Evolutionary conservation across 495 filamentous ascomycete species (phyloP), one percentile per base, ranked within the genome.

Genomic region (Neurospora africana): DNA sequence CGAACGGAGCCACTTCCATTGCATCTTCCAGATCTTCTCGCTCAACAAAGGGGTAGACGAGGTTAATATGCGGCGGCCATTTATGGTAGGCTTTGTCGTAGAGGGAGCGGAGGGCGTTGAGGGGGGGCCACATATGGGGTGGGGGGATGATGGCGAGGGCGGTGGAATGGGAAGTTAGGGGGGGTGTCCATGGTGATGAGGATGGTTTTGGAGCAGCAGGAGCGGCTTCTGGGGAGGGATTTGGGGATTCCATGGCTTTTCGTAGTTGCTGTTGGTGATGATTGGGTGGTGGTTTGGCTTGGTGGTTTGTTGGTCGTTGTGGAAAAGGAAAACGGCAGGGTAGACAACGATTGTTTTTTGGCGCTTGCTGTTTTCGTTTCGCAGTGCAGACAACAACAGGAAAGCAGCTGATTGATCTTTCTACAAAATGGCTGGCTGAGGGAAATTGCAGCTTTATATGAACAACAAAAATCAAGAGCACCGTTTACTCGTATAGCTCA

Each of bases 11-110:
- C 15, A 19, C 10, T 10, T 38, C 37, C 37, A 38, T 38, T 38
- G 68, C 53, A 33, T 68, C 72, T 21, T 67, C 35, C 9, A 83
- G 69, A 27, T 69, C 17, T 4, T 78, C 71, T 35, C 75, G 73
- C 4, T 78, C 76, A 5, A 88, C 86, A 72, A 89, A 90, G 11
- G 88, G 88, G 72, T 90, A 89, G 2, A 88, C 74, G 38, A 90
- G 73, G 72, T 89, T 90, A 73, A 89, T 72, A 72, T 90, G 88
- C 7, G 87, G 86, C 4, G 87, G 87, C 88, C 88, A 89, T 80
- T 82, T 86, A 37, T 76, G 79, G 74, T 85, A 86, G 2, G 82
- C 82, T 68, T 85, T 86, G 76, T 89, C 88, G 78, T 89, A 85
- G 38, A 86, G 77, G 9, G 79, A 81, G 27, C 87, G 82, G 9